Evolutionary conservation across 2,329 filamentous ascomycete genomes (phyloP), one percentile per base, ranked within the genome.

Genomic region (Albifimbria verrucaria): DNA sequence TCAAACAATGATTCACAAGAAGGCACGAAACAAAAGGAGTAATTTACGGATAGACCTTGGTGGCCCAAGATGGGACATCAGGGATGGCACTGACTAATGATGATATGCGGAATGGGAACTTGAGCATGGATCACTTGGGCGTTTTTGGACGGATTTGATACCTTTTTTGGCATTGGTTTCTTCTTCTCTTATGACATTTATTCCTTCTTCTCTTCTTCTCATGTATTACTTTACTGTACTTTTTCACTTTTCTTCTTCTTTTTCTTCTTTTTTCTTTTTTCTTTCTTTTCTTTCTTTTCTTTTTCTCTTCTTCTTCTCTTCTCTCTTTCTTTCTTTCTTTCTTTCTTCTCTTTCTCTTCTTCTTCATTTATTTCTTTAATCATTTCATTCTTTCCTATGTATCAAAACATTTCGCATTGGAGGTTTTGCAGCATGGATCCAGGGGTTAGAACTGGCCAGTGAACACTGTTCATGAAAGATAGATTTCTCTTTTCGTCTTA

Each of bases 1-100:
- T n/a, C n/a, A n/a, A 48, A 55, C 12, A 54, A 56, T 20, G 60
- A 58, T 1, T 58, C 53, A 46, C 53, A 32, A 32, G 26, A 32
- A 15, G 15, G 26, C 7, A 32, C 26, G 26, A 32, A 7, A 32
- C 26, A 32, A 32, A 32, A 32, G 26, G 15, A 32, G 26, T 32
- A 15, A 32, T 32, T 32, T 32, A 32, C 26, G 26, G 15, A 9
- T 32, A 15, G 26, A 15, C 15, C 7, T 9, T 32, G 26, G 26
- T 7, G 7, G 7, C 15, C 7, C 15, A 15, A 15, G 26, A 7
- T 32, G 9, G 9, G 26, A 15, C 9, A 32, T 21, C 18, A 22
- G 11, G 42, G 21, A 32, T 32, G 26, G 26, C 15, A 7, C 26
- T 15, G 26, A 32, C 26, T 32, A 9, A 7, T 32, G 26, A 32